Percentiles rank a stretch among this genome's conserved stretches.
Conservation (phyloP, 306 rosid species). For the Herpetospermum pedunculosum region DNA sequence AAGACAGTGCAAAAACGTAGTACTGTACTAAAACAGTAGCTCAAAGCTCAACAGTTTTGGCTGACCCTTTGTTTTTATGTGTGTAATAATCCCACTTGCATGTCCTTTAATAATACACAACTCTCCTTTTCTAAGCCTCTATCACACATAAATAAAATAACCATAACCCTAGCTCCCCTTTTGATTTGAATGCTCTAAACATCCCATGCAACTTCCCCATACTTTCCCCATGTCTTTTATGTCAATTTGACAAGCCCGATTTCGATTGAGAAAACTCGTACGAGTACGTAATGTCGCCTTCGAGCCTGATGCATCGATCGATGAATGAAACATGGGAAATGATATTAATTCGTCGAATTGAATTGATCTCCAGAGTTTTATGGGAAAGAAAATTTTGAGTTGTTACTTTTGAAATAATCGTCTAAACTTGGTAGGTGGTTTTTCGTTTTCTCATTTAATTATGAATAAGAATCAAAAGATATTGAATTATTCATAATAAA, state of each 20-base stretch:
- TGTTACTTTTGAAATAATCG: neutral
- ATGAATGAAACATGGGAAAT: neutral
- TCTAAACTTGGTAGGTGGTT: too few species aligned
- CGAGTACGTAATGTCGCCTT: neutral
- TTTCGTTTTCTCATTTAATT: neutral
- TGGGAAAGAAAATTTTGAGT: neutral
- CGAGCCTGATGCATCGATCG: neutral
- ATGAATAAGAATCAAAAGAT: neutral
- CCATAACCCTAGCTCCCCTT: neutral
- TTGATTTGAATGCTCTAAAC: neutral
- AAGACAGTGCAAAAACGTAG: neutral
- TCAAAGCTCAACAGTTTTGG: conserved; percentile 3
- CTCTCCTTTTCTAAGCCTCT: neutral
- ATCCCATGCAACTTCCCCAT: conserved; percentile 6
- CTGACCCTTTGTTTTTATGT: neutral
- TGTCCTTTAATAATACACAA: neutral
- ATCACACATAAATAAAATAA: neutral
- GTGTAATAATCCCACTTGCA: neutral
- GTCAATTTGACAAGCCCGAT: neutral
- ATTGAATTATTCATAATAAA: neutral
- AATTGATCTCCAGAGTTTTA: neutral
- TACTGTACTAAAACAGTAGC: conserved; percentile 6
- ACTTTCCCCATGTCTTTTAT: neutral
- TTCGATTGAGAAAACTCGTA: neutral
- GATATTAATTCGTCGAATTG: neutral